phyloP scores from a whole-genome alignment of 257 asterid genomes.

The Capsicum pubescens region DNA sequence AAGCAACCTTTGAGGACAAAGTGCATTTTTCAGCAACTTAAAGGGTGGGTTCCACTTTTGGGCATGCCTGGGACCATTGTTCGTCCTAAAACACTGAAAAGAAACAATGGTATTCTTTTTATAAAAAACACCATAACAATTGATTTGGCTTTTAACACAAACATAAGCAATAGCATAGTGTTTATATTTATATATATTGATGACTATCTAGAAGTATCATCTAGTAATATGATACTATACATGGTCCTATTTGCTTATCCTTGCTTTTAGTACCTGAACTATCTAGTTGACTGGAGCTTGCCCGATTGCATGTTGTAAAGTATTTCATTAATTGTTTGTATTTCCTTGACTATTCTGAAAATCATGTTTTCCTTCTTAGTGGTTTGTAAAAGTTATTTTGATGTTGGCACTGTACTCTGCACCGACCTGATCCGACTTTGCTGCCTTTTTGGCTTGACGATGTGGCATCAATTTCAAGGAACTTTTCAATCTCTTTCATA shows the following conservation, averaged over 20 bases:
- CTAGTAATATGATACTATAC: neutral
- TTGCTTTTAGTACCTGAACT: neutral
- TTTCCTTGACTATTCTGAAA: neutral
- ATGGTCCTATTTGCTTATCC: neutral
- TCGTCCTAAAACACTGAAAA: neutral
- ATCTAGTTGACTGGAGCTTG: constrained; percentile 11
- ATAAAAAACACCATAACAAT: neutral
- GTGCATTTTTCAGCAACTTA: neutral
- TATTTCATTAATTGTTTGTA: neutral
- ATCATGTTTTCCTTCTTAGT: neutral
- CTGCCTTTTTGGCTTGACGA: constrained; percentile 23
- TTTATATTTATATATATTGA: neutral
- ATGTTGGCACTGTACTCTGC: neutral
- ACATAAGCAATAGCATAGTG: neutral
- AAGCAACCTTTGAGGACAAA: neutral
- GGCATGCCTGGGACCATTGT: neutral
- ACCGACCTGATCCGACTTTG: neutral
- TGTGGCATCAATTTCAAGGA: neutral
- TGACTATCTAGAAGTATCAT: neutral
- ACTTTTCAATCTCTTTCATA: neutral
- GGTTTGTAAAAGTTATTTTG: neutral
- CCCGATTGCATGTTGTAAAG: neutral
- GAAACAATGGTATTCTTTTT: neutral
- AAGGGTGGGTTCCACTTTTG: constrained; percentile 13
- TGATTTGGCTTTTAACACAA: neutral